Conservation (phyloP, 768 basidiomycete genomes). For the Mycena chlorophos region DNA sequence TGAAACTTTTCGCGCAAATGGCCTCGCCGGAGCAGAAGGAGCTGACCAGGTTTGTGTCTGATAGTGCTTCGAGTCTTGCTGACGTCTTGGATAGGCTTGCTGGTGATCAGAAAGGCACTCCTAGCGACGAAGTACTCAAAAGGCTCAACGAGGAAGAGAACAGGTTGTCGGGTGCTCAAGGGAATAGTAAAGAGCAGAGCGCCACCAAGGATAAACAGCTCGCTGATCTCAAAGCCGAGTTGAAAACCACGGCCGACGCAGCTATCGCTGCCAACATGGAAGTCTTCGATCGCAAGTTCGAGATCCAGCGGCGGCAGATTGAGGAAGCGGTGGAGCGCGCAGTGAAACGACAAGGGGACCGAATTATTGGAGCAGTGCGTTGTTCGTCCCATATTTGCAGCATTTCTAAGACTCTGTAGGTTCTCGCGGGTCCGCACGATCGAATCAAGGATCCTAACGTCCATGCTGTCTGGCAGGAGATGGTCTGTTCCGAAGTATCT, state of each 20-base stretch:
- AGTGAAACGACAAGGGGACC: slow-evolving; percentile 31
- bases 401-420: neutral
- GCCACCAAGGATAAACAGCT: slow-evolving; percentile 1
- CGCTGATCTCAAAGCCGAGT: slow-evolving; percentile 23
- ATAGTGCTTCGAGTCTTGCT: no score
- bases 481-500: neutral
- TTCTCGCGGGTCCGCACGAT: slow-evolving; percentile 11
- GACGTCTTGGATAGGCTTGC: neutral
- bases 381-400: neutral
- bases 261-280: slow-evolving; percentile 30
- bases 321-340: slow-evolving; percentile 26
- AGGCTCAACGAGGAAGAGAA: slow-evolving; percentile 22
- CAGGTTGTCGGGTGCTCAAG: slow-evolving; percentile 1
- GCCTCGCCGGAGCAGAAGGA: slow-evolving; percentile 27
- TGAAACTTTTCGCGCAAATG: slow-evolving; percentile 25
- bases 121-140: slow-evolving; percentile 23
- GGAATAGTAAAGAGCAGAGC: neutral
- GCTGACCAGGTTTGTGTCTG: slow-evolving; percentile 15
- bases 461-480: neutral
- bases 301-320: slow-evolving; percentile 31
- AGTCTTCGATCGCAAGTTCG: slow-evolving; percentile 34
- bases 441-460: slow-evolving; percentile 5
- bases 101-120: slow-evolving; percentile 23
- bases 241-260: slow-evolving; percentile 27
- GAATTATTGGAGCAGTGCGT: slow-evolving; percentile 26